phyloP scores from a whole-genome alignment of 2,329 filamentous ascomycete genomes.

The Neofusicoccum laricinum region DNA sequence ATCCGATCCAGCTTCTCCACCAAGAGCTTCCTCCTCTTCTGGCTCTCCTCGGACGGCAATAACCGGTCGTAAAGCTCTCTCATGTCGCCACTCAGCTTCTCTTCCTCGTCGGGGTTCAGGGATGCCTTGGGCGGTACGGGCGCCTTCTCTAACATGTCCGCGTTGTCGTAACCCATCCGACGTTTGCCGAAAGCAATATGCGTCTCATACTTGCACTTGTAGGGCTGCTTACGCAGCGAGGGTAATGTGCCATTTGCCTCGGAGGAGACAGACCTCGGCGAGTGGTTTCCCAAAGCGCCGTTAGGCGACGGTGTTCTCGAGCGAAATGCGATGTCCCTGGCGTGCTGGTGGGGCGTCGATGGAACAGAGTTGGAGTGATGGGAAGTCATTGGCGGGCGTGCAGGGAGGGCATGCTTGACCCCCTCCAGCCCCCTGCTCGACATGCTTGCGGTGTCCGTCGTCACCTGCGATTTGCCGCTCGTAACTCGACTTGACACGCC shows the following conservation, averaged over 20 bases:
- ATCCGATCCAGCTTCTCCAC: constrained; percentile 85
- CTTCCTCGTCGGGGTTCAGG: constrained; percentile 38
- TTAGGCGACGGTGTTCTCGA: constrained; percentile 77
- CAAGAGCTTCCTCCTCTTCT: constrained; percentile 70
- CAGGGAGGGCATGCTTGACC: constrained; percentile 23
- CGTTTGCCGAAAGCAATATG: constrained; percentile 76
- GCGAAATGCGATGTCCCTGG: constrained; percentile 76
- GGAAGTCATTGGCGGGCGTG: constrained; percentile 52
- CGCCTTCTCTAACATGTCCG: constrained; percentile 73
- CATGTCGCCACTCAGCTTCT: constrained; percentile 74
- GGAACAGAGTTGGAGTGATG: constrained; percentile 86
- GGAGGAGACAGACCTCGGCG: constrained; percentile 84
- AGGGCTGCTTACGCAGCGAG: constrained; percentile 62
- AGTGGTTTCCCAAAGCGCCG: constrained; percentile 69
- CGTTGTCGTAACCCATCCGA: constrained; percentile 87
- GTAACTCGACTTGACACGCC: constrained; percentile 29
- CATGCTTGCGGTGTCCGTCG: constrained; percentile 31
- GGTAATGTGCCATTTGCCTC: constrained; percentile 76
- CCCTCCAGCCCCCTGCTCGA: constrained; percentile 29
- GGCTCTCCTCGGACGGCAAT: constrained; percentile 76
- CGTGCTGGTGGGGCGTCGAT: constrained; percentile 86
- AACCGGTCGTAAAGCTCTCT: constrained; percentile 79
- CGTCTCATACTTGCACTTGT: constrained; percentile 83
- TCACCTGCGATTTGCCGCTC: constrained; percentile 37
- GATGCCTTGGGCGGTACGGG: constrained; percentile 62